Evolutionary conservation across 345 rosid genomes (phyloP).

Genomic region (Salix brachista): DNA sequence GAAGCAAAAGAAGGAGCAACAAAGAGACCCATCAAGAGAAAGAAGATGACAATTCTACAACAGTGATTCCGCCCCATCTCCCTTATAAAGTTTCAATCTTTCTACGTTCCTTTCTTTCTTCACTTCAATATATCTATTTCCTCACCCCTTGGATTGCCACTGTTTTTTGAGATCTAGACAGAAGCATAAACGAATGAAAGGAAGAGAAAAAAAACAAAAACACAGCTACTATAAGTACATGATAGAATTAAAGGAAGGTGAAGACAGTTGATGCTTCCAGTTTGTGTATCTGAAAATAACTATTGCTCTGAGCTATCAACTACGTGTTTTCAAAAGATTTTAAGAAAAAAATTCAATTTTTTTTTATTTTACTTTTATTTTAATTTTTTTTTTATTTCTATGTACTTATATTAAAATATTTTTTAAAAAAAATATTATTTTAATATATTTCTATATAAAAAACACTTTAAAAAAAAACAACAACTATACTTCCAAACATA

Average conservation of each 20-base stretch:
- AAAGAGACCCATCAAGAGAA: constrained; percentile 28
- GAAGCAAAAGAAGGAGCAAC: constrained; percentile 33
- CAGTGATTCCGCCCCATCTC: constrained; percentile 23
- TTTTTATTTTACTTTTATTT: no score
- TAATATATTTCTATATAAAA: no score
- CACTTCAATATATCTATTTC: not conserved
- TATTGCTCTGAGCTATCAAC: not conserved
- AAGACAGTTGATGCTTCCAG: not conserved
- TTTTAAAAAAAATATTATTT: no score
- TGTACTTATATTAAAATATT: no score
- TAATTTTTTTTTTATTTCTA: no score
- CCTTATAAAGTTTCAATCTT: not conserved
- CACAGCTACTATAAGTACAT: not conserved
- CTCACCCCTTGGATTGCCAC: not conserved
- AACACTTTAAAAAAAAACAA: no score
- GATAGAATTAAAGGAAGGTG: not conserved
- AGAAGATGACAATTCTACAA: constrained; percentile 21
- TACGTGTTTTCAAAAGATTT: no score
- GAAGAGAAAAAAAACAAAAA: no score
- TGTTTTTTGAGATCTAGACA: not conserved
- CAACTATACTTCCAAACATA: no score
- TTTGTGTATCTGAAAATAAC: not conserved
- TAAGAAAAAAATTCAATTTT: no score
- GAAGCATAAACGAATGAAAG: not conserved
- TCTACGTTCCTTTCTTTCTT: not conserved